Percentiles rank a stretch among this genome's conserved stretches.
phyloP scores from a whole-genome alignment of 768 basidiomycete genomes.

The Austroboletus festivus region DNA sequence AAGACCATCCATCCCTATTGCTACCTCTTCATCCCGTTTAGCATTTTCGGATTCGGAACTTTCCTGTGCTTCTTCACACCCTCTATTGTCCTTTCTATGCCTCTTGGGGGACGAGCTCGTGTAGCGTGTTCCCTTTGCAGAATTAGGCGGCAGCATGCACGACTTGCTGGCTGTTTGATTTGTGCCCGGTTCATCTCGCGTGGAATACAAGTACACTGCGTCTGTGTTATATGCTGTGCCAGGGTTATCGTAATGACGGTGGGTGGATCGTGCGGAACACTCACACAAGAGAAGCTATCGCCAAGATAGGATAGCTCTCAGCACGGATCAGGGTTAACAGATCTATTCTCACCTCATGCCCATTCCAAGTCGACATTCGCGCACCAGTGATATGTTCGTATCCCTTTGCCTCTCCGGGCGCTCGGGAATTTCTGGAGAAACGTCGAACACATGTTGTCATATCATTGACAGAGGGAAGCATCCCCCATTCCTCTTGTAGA shows the following conservation, averaged over 20 bases:
- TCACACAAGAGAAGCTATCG: conserved; percentile 67
- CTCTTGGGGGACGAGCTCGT: background rate
- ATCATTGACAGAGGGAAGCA: conserved; percentile 43
- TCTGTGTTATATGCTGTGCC: conserved; percentile 68
- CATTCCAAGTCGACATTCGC: conserved; percentile 66
- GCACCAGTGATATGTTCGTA: conserved; percentile 72
- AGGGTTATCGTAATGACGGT: conserved; percentile 4
- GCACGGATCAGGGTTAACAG: background rate
- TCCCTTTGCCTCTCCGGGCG: conserved; percentile 34
- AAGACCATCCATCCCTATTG: conserved; percentile 30
- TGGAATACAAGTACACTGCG: conserved; percentile 71
- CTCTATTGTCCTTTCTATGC: background rate
- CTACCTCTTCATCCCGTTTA: conserved; percentile 22
- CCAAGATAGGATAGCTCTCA: conserved; percentile 11
- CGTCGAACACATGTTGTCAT: conserved; percentile 78
- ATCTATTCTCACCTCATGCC: conserved; percentile 58
- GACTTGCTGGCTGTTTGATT: conserved; percentile 14
- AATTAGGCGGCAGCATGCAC: conserved; percentile 31
- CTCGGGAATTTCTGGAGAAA: conserved; percentile 55
- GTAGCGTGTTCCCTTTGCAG: background rate
- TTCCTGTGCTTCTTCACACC: conserved; percentile 3
- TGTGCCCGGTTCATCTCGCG: conserved; percentile 52
- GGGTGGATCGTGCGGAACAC: conserved; percentile 23
- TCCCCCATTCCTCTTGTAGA: conserved; percentile 69
- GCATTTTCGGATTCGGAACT: background rate